Conservation (phyloP, 345 rosid genomes). For the Leavenworthia alabamica region DNA sequence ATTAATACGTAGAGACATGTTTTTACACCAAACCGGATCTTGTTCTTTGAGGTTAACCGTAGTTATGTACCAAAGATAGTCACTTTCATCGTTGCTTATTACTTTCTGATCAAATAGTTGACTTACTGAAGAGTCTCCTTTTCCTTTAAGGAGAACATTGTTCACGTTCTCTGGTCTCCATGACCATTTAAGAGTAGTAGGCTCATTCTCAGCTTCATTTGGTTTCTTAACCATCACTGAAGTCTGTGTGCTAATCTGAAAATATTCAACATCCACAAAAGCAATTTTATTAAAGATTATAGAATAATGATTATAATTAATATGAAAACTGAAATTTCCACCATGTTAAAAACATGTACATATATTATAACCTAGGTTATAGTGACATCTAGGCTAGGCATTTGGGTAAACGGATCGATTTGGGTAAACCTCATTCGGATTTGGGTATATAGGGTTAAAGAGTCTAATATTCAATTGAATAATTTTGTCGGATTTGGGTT, state of each 20-base stretch:
- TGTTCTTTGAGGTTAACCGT: conserved; percentile 35
- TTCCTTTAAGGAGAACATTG: conserved; percentile 28
- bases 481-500: too few species aligned
- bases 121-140: conserved; percentile 19
- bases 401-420: too few species aligned
- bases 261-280: not conserved
- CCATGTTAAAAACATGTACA: too few species aligned
- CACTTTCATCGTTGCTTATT: conserved; percentile 49
- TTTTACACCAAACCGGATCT: conserved; percentile 39
- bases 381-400: too few species aligned
- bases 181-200: conserved; percentile 24
- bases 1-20: conserved; percentile 40
- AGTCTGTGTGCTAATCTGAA: conserved; percentile 29
- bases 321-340: not conserved
- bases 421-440: too few species aligned
- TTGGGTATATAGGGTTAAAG: too few species aligned
- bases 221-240: conserved; percentile 28
- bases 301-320: not conserved
- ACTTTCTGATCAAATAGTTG: conserved; percentile 43
- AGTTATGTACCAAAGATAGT: conserved; percentile 63
- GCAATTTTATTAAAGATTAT: not conserved
- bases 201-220: conserved; percentile 20
- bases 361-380: too few species aligned
- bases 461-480: too few species aligned
- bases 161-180: conserved; percentile 39